Evolutionary conservation across 2,329 filamentous ascomycete species (phyloP), one percentile per base, ranked within the genome.

Genomic region (Gaeumannomyces sp.): DNA sequence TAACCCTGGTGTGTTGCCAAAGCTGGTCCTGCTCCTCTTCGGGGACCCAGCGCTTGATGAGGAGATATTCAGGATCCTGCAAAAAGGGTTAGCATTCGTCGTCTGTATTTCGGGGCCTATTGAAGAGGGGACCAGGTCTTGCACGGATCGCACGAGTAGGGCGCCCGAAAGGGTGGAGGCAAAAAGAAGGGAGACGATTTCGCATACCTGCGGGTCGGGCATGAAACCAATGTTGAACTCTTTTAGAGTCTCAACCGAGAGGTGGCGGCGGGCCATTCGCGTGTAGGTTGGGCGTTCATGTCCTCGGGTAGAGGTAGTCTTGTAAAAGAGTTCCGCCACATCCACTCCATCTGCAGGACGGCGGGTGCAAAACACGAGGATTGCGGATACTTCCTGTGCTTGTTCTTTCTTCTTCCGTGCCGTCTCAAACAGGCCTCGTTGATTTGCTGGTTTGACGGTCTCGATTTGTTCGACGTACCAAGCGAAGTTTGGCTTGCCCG

Each of bases 1-100:
- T 73, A 59, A 82, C 78, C 67, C 81, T 82, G 3, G 90, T 92
- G 76, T 93, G 89, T 59, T 85, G 83, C 83, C 90, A 93, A 61
- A 92, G 82, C 65, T 86, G 79, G 66, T 91, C 84, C 71, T 92
- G 90, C 72, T 92, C 85, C 67, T 85, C 83, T 69, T 92, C 87
- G 4, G 85, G 84, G 63, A 93, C 86, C 85, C 86, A 91, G 65
- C 86, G 82, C 75, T 89, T 64, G 57, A 64, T 64, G 4, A 64
- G 57, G 25, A 93, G 79, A 70, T 86, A 93, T 60, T 89, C 86
- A 25, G 85, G 82, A 71, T 93, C 88, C 81, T 87, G 69, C 58
- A 31, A 33, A 27, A 27, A 25, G 28, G 56, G 29, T 29, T 5
- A 59, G 57, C 33, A 59, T 25, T 29, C 60, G 10, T 6, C 8